Evolutionary conservation across 2,329 filamentous ascomycete species (phyloP).

Genomic region (Aureobasidium subglaciale): DNA sequence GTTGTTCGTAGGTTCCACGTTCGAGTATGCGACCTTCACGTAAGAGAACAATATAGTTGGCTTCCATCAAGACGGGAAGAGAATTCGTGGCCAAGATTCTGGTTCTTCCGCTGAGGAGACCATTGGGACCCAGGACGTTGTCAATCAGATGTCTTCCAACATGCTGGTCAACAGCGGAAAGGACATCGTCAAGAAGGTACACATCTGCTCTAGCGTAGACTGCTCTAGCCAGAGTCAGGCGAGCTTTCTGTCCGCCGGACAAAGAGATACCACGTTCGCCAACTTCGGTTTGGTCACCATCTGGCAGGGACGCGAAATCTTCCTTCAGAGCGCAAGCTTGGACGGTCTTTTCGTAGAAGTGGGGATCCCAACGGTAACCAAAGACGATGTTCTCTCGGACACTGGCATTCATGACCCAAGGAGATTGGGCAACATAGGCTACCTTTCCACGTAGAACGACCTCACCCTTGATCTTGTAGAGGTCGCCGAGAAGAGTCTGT

Average conservation of each 20-base stretch:
- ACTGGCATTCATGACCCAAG: conserved; percentile 97
- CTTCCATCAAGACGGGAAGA: conserved; percentile 81
- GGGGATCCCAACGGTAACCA: conserved; percentile 84
- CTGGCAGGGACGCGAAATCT: conserved; percentile 85
- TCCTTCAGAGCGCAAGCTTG: conserved; percentile 84
- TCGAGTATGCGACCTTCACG: conserved; percentile 79
- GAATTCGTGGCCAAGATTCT: conserved; percentile 92
- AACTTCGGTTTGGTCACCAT: conserved; percentile 94
- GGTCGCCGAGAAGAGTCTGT: conserved; percentile 78
- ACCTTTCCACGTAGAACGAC: conserved; percentile 75
- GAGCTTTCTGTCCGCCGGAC: conserved; percentile 92
- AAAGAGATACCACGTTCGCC: conserved; percentile 94
- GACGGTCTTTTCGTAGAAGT: conserved; percentile 89
- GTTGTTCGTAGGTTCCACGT: conserved; percentile 80
- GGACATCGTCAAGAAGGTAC: conserved; percentile 86
- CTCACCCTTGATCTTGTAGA: conserved; percentile 81
- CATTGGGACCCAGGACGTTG: conserved; percentile 79
- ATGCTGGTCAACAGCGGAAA: conserved; percentile 97
- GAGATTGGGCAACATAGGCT: conserved; percentile 86
- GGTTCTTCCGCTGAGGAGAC: conserved; percentile 77
- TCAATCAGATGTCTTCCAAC: conserved; percentile 93
- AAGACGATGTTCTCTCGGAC: conserved; percentile 97
- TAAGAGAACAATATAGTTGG: conserved; percentile 80
- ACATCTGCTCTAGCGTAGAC: conserved; percentile 97
- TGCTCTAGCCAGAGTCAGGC: conserved; percentile 82